phyloP scores from a whole-genome alignment of 148 eudicot species.

The Cornus suecica region DNA sequence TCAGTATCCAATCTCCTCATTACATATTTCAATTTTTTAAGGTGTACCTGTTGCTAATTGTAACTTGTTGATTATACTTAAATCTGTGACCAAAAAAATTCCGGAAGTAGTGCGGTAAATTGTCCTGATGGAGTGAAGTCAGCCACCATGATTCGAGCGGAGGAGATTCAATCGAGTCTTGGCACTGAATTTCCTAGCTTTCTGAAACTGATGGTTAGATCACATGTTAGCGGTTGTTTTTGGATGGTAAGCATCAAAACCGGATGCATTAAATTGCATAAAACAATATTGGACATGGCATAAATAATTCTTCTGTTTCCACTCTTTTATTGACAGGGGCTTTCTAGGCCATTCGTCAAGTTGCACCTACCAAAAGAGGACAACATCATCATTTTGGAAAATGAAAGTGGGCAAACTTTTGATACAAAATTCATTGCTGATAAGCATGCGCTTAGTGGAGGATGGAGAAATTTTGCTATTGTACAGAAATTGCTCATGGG shows the following conservation, averaged over 20 bases:
- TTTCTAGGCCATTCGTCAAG: constrained; percentile 44
- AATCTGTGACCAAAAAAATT: constrained; percentile 17
- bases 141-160: constrained; percentile 35
- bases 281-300: not conserved
- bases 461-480: constrained; percentile 57
- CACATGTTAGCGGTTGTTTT: constrained; percentile 45
- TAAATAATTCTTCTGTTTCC: not conserved
- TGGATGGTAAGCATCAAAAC: constrained; percentile 40
- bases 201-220: constrained; percentile 31
- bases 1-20: constrained; percentile 1
- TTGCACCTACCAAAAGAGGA: constrained; percentile 40
- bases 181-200: constrained; percentile 44
- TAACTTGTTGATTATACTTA: constrained; percentile 2
- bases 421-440: constrained; percentile 39
- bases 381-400: constrained; percentile 36
- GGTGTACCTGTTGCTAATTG: not conserved
- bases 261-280: not conserved
- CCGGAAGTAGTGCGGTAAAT: constrained; percentile 3
- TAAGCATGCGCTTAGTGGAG: constrained; percentile 49
- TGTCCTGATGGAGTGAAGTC: constrained; percentile 21
- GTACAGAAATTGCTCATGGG: constrained; percentile 48
- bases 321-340: constrained; percentile 35
- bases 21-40: not conserved
- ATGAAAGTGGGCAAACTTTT: constrained; percentile 47
- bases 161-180: constrained; percentile 27